Base-by-base conservation (phyloP, 2,329 filamentous ascomycete species). In the Dothistroma septosporum region DNA sequence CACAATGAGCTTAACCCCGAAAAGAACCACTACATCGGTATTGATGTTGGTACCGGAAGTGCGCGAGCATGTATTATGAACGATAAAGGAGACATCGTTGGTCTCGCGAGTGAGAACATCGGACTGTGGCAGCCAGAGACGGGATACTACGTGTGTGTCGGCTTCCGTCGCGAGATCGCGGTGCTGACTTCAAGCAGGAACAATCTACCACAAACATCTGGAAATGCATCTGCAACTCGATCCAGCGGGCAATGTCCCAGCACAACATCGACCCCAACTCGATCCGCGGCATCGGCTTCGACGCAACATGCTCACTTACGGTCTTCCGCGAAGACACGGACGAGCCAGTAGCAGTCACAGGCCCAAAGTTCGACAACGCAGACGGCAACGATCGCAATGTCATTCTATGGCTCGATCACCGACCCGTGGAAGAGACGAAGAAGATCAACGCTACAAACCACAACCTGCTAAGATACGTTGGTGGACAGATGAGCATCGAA, bases 131-230 rank as follows among this genome's bases (percentile, higher is more conserved):
- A 82, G 70, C 80, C 79, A 61, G 78, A 82, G 69, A 80, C 79
- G 31, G 80, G 81, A 31, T 83, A 81, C 75, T 83, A 83, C 71
- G 81, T 83, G 73, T 57, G 74, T 65, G 3, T 21, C 3, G 21
- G 12, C 16, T 11, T 37, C 35, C 14, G 7, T 50, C 19, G 32
- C 16, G 31, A 24, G 31, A 32, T 33, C 53, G 21, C 33, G 4
- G 28, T 16, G 19, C 52, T 61, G 19, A 55, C 35, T 1, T 24
- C 3, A 11, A 14, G 9, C 62, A 89, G 92, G 94, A 99, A 80
- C 94, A 99, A 93, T 97, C 93, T 16, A 97, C 94, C 0, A 90
- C 87, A 55, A 91, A 99, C 76, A 99, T 99, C 72, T 99, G 94
- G 94, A 84, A 87, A 65, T 93, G 91, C 77, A 96, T 99, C 74